phyloP scores from a whole-genome alignment of 768 basidiomycete genomes.

The Naganishia kalamii region DNA sequence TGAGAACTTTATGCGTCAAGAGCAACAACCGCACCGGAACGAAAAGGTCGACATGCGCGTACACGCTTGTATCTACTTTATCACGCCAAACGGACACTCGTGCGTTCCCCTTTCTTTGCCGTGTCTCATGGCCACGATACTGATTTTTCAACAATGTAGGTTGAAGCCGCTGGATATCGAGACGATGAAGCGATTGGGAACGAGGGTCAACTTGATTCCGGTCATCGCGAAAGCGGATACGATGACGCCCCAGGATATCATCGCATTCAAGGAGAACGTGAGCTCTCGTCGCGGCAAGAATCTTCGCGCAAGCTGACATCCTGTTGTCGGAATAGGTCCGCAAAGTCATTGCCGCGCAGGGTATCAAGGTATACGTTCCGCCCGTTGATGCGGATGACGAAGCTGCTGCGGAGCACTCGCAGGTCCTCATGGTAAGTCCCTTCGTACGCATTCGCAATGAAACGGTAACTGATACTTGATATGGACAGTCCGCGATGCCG shows the following conservation, averaged over 20 bases:
- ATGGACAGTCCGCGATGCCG: conserved; percentile 67
- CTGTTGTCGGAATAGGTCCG: conserved; percentile 53
- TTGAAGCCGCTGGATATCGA: conserved; percentile 97
- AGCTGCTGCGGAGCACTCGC: conserved; percentile 77
- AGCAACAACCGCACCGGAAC: conserved; percentile 91
- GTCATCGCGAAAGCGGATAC: conserved; percentile 98
- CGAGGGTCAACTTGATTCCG: conserved; percentile 95
- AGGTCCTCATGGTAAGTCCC: conserved; percentile 56
- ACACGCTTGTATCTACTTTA: conserved; percentile 98
- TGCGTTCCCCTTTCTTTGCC: conserved; percentile 49
- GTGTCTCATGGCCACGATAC: too few relatives aligned
- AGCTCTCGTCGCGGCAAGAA: too few relatives aligned
- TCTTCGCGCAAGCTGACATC: too few relatives aligned
- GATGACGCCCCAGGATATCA: conserved; percentile 90
- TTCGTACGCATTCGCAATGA: not conserved
- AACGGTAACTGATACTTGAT: not conserved
- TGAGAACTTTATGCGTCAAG: conserved; percentile 94
- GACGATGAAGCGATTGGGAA: conserved; percentile 96
- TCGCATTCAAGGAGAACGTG: conserved; percentile 69
- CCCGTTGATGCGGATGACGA: conserved; percentile 85
- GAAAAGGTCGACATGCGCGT: conserved; percentile 96
- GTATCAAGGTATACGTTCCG: conserved; percentile 89
- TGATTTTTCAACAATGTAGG: conserved; percentile 49
- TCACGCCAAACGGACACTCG: conserved; percentile 97
- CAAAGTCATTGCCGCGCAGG: conserved; percentile 81